These are phyloP conservation scores for Fusarium anguioides DNA, from an alignment of 2,329 filamentous ascomycete genomes.

Conservation along the genomic window DNA sequence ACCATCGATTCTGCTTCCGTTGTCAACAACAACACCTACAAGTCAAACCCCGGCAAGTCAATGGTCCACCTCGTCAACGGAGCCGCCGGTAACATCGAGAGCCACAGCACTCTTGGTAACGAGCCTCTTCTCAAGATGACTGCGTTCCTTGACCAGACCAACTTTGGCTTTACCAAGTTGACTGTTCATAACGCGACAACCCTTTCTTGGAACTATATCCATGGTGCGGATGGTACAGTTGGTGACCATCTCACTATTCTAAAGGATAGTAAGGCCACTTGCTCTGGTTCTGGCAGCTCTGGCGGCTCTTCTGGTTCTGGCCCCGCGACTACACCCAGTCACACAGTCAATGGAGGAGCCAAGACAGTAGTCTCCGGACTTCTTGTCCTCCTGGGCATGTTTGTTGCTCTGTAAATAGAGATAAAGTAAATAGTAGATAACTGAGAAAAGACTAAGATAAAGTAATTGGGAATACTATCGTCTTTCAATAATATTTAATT, in stretches of 20 bases:
- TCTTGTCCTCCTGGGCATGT: too few species aligned
- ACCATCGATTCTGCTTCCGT: neutral
- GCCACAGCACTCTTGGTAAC: neutral
- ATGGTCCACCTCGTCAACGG: neutral
- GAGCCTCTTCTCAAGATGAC: neutral
- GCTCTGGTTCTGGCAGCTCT: neutral
- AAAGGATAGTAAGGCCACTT: neutral
- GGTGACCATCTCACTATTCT: neutral
- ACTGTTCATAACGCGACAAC: neutral
- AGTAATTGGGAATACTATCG: too few species aligned
- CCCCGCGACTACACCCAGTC: neutral
- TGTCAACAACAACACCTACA: neutral
- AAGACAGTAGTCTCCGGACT: neutral
- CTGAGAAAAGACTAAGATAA: too few species aligned
- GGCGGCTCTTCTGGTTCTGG: too few species aligned
- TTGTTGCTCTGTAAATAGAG: too few species aligned
- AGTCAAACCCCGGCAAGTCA: neutral
- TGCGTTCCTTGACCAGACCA: neutral
- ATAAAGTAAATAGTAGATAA: too few species aligned
- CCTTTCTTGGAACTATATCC: neutral
- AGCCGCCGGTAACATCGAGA: constrained; percentile 3
- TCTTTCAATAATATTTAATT: too few species aligned
- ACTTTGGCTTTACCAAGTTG: constrained; percentile 7
- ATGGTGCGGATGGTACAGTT: neutral
- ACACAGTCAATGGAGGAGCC: neutral